Evolutionary conservation across 1,139 yeast genomes (phyloP).

Genomic region (Geotrichum macrosporum): DNA sequence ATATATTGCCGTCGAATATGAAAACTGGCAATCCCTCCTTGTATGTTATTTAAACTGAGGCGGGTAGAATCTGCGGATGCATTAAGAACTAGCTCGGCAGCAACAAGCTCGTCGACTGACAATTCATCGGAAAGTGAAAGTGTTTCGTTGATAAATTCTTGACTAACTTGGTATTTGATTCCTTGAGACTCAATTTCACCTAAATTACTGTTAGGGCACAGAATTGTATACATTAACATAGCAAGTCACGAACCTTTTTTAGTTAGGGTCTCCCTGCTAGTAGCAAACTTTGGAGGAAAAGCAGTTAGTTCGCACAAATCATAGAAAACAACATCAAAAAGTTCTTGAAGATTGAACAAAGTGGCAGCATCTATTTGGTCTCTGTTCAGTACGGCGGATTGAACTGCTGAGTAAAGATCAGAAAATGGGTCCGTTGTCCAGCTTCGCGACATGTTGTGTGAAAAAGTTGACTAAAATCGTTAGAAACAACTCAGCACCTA

Average conservation of each 20-base stretch:
- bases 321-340: constrained; percentile 30
- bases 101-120: constrained; percentile 61
- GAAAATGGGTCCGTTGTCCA: constrained; percentile 39
- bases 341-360: constrained; percentile 25
- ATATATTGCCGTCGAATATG: constrained; percentile 67
- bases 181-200: constrained; percentile 50
- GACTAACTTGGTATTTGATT: constrained; percentile 46
- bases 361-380: constrained; percentile 22
- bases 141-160: constrained; percentile 50
- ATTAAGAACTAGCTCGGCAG: constrained; percentile 52
- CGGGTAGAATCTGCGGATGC: constrained; percentile 45
- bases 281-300: constrained; percentile 51
- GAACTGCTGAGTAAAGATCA: constrained; percentile 32
- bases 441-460: constrained; percentile 28
- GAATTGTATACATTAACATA: constrained; percentile 10
- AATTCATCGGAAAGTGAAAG: constrained; percentile 58
- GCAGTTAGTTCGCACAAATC: constrained; percentile 51
- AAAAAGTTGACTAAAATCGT: not conserved
- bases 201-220: constrained; percentile 11
- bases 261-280: constrained; percentile 49
- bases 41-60: constrained; percentile 54
- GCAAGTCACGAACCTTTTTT: constrained; percentile 46
- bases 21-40: constrained; percentile 67
- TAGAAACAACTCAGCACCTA: not conserved
- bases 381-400: constrained; percentile 26